These are phyloP conservation scores for Agrocybe pediades DNA, from an alignment of 768 basidiomycete species.

Conservation along the genomic window DNA sequence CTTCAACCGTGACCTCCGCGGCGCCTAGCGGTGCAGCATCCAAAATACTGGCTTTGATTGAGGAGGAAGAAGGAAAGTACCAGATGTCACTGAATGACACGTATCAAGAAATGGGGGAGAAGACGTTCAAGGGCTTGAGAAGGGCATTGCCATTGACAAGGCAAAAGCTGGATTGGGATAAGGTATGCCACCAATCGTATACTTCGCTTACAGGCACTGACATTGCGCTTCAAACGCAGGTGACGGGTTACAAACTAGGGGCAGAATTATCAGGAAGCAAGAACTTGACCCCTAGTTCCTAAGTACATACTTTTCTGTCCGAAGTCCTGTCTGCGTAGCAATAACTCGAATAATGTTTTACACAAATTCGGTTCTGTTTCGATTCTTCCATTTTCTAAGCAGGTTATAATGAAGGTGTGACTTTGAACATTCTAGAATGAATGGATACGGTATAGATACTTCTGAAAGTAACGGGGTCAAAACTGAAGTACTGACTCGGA, in stretches of 20 bases:
- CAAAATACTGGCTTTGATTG: slow-evolving; percentile 80
- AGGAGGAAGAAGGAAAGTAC: slow-evolving; percentile 77
- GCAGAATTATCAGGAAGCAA: slow-evolving; percentile 74
- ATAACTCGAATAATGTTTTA: no score
- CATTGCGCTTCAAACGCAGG: slow-evolving; percentile 26
- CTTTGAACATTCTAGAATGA: no score
- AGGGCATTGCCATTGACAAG: slow-evolving; percentile 90
- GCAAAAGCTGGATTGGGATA: slow-evolving; percentile 97
- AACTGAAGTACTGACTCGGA: not conserved
- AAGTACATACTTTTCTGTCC: not conserved
- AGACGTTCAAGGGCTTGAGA: slow-evolving; percentile 89
- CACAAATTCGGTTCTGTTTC: no score
- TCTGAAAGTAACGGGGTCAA: not conserved
- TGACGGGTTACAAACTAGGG: slow-evolving; percentile 69
- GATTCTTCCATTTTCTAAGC: no score
- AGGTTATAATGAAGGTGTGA: no score
- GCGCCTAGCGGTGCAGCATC: slow-evolving; percentile 54
- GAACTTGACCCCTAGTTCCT: slow-evolving; percentile 44
- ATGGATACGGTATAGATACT: not conserved
- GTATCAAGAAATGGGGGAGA: slow-evolving; percentile 90
- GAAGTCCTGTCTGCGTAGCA: no score
- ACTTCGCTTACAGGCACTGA: not conserved
- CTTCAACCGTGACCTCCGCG: slow-evolving; percentile 55
- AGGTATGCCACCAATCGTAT: slow-evolving; percentile 53
- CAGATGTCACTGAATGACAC: slow-evolving; percentile 79